Evolutionary conservation across 495 filamentous ascomycete genomes (phyloP).

Genomic region (Friedmanniomyces endolithicus): DNA sequence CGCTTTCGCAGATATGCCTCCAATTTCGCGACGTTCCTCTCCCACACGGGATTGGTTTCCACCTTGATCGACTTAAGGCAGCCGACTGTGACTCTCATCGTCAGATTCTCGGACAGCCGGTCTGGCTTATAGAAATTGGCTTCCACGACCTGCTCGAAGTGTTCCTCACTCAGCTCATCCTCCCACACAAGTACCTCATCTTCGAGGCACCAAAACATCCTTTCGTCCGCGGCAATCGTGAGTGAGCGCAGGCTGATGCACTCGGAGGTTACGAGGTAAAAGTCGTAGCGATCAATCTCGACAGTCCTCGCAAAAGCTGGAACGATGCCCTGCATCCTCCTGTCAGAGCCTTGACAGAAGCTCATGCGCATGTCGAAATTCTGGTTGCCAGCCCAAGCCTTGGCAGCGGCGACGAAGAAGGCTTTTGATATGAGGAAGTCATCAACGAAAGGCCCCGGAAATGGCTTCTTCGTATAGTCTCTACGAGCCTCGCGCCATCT

Average conservation of each 20-base stretch:
- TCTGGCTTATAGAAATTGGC: background rate
- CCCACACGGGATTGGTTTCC: background rate
- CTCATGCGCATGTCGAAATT: background rate
- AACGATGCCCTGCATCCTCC: background rate
- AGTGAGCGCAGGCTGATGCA: background rate
- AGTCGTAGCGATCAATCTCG: background rate
- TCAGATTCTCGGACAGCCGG: background rate
- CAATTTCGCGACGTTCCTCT: background rate
- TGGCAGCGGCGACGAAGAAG: conserved; percentile 1
- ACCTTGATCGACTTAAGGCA: background rate
- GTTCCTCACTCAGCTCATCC: background rate
- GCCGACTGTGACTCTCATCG: background rate
- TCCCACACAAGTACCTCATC: background rate
- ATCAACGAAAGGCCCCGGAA: background rate
- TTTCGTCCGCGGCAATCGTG: background rate
- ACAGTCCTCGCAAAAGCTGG: background rate
- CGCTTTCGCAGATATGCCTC: background rate
- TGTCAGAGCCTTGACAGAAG: background rate
- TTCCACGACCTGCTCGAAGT: background rate
- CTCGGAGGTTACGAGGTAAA: background rate
- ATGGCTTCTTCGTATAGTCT: background rate
- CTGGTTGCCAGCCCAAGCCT: background rate
- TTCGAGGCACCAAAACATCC: background rate
- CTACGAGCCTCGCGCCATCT: background rate
- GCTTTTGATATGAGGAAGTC: background rate